A percentile compares a stretch with the other conserved stretches of the same genome.
Conservation (phyloP, 768 basidiomycete species). For the Nidula microcarpa region DNA sequence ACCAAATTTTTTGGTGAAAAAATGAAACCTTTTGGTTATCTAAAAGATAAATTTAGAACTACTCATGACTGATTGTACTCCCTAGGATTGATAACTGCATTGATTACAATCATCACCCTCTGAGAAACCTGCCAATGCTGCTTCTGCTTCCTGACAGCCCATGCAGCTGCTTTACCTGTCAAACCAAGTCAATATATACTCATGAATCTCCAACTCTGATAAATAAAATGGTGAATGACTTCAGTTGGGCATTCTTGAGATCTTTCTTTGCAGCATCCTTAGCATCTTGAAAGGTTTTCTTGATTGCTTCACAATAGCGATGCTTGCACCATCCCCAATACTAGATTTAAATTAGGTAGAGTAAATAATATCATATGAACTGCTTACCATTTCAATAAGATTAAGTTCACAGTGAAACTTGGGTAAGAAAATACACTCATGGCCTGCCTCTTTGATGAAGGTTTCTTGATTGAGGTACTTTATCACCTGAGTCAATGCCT, state of each 20-base stretch:
- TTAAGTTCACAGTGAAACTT: too few relatives aligned
- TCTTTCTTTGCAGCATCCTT: conserved; percentile 16
- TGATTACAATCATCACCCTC: conserved; percentile 1
- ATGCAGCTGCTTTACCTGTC: conserved; percentile 31
- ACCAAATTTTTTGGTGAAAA: not conserved
- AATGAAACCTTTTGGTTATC: not conserved
- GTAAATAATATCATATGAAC: not conserved
- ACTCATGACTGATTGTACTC: not conserved
- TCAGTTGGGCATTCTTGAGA: conserved; percentile 30
- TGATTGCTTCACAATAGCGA: conserved; percentile 22
- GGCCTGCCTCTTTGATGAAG: too few relatives aligned
- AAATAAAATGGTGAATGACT: conserved; percentile 29
- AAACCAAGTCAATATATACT: conserved; percentile 27
- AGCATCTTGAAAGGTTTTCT: conserved; percentile 22
- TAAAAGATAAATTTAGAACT: not conserved
- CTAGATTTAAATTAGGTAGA: conserved; percentile 2
- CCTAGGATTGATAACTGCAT: conserved; percentile 2
- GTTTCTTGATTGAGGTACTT: too few relatives aligned
- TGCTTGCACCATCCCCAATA: conserved; percentile 37
- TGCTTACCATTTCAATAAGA: too few relatives aligned
- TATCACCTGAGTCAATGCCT: too few relatives aligned
- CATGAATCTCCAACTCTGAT: conserved; percentile 28
- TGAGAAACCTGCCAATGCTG: conserved; percentile 7
- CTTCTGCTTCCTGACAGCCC: conserved; percentile 20
- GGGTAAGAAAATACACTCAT: too few relatives aligned